A percentile compares a stretch with the other conserved stretches of the same genome.
Conservation (phyloP, 768 basidiomycete genomes). For the Lactarius indigo region DNA sequence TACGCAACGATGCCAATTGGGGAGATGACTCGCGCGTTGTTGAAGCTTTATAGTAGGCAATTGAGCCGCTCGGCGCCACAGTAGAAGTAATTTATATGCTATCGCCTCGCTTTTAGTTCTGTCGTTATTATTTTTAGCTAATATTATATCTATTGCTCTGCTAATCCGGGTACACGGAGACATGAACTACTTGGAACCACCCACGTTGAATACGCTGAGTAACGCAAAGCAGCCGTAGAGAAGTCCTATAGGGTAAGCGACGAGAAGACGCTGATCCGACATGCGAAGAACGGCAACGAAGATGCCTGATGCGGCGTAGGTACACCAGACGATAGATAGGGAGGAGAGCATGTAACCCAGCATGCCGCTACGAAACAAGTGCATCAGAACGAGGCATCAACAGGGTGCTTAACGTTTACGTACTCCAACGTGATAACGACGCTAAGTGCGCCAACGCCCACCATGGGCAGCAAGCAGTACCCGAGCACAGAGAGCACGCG, state of each 20-base stretch:
- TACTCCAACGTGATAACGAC: conserved; percentile 87
- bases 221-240: conserved; percentile 93
- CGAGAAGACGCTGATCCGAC: conserved; percentile 91
- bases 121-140: conserved; percentile 26
- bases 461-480: conserved; percentile 96
- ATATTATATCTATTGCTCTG: conserved; percentile 19
- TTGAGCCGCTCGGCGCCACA: conserved; percentile 37
- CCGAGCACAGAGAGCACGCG: conserved; percentile 93
- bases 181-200: conserved; percentile 26
- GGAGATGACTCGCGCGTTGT: conserved; percentile 75
- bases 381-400: conserved; percentile 15
- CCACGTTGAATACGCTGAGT: conserved; percentile 82
- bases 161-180: neutral
- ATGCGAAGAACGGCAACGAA: conserved; percentile 94
- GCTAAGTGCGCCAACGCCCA: conserved; percentile 85
- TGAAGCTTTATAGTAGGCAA: conserved; percentile 76
- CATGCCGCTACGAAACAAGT: conserved; percentile 50
- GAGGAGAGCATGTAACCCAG: conserved; percentile 82
- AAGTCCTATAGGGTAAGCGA: conserved; percentile 94
- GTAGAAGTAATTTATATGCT: conserved; percentile 13
- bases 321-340: conserved; percentile 92
- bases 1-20: conserved; percentile 81
- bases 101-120: conserved; percentile 15
- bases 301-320: conserved; percentile 91
- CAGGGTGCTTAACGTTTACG: conserved; percentile 33